Evolutionary conservation across 495 filamentous ascomycete genomes (phyloP), one percentile per base, ranked within the genome.

Genomic region (Talaromyces trachyspermus): DNA sequence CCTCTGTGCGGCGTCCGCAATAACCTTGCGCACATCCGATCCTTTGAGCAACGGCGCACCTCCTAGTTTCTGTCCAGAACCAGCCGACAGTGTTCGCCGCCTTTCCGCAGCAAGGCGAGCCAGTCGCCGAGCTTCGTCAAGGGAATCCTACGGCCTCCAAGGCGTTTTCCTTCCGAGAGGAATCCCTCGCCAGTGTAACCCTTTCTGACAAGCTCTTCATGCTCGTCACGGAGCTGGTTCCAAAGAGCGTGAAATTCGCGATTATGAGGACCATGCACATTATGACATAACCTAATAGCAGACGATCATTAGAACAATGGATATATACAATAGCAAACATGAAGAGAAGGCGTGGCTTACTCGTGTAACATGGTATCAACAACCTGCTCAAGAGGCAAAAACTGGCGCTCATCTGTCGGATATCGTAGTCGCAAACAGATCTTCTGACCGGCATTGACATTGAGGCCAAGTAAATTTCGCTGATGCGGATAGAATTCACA

Each of bases 321-420:
- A n/a, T n/a, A n/a, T n/a, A n/a, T n/a, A n/a, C n/a, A n/a, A n/a
- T n/a, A n/a, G n/a, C n/a, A n/a, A n/a, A n/a, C n/a, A n/a, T n/a
- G 7, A 11, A 10, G 25, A 29, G 20, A 19, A n/a, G 18, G 11
- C 9, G 2, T 2, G n/a, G 65, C 71, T 58, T 57, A 80, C 77
- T 97, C 92, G 60, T 98, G 92, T 24, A 98, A 78, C 86, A 97
- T 91, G 1, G 91, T 97, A 62, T 94, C 88, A 11, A 85, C 71
- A 2, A 95, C 76, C 51, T 86, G 66, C 44, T 95, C 88, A 20
- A 89, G 54, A 7, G 87, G 83, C 7, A 95, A 63, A 55, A 98
- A 98, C 60, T 86, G 81, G 42, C 65, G 77, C 32, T 80, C 71
- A 65, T 96, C 86, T 49, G 72, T 71, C 17, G 84, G 69, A 66